Percentiles rank a stretch among this genome's conserved stretches.
Evolutionary conservation across 352 stramenopile genomes (phyloP).

Genomic region (Phytophthora sansomeana): DNA sequence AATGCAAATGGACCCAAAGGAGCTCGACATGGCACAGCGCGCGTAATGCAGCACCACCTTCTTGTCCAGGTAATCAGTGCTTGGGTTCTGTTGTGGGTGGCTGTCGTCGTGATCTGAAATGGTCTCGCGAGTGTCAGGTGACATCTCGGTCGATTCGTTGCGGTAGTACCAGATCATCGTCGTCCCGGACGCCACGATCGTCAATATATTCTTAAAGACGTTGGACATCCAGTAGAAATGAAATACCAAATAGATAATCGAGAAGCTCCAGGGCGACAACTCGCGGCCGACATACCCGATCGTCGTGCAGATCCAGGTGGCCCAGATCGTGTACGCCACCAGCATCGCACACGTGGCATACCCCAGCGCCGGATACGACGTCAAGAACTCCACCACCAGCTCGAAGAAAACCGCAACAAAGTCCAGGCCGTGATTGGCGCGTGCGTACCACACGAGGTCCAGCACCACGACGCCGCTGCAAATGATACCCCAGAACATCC

Average conservation of each 20-base stretch:
- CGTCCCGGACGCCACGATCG: conserved; percentile 77
- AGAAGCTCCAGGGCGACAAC: conserved; percentile 71
- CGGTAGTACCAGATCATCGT: conserved; percentile 91
- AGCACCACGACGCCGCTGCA: conserved; percentile 49
- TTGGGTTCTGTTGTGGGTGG: conserved; percentile 27
- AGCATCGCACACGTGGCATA: conserved; percentile 59
- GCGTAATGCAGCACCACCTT: conserved; percentile 79
- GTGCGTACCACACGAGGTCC: conserved; percentile 76
- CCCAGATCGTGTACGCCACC: conserved; percentile 77
- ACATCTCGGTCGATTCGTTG: conserved; percentile 71
- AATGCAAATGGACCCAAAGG: conserved; percentile 87
- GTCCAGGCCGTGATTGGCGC: conserved; percentile 72
- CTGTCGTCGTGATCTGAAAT: conserved; percentile 48
- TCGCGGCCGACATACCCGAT: conserved; percentile 71
- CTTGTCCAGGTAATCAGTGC: conserved; percentile 40
- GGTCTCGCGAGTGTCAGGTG: conserved; percentile 44
- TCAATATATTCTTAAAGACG: conserved; percentile 86
- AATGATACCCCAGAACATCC: conserved; percentile 58
- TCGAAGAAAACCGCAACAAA: conserved; percentile 89
- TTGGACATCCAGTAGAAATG: conserved; percentile 92
- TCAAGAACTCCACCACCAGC: conserved; percentile 75
- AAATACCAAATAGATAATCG: conserved; percentile 78
- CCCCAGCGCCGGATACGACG: conserved; percentile 62
- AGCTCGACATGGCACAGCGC: conserved; percentile 68
- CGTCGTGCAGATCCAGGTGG: conserved; percentile 82